These are phyloP conservation scores for Cyclostephanos tholiformis DNA, from an alignment of 108 stramenopile species.

Conservation along the genomic window DNA sequence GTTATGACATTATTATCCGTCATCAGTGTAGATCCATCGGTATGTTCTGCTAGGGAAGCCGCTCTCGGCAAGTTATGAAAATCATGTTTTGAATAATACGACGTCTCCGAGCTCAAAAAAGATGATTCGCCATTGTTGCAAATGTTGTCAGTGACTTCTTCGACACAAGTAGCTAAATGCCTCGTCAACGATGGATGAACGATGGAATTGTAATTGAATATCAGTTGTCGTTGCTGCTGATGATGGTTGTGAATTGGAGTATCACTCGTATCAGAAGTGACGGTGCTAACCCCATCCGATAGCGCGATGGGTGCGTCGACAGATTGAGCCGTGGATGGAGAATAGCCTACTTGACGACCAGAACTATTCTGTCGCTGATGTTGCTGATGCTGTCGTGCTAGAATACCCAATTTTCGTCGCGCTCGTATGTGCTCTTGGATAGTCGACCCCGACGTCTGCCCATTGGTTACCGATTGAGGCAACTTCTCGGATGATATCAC, in stretches of 20 bases:
- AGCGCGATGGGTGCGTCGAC: neutral
- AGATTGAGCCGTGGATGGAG: neutral
- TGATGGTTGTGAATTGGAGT: neutral
- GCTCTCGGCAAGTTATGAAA: conserved; percentile 1
- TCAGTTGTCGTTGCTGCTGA: neutral
- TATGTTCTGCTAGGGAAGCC: neutral
- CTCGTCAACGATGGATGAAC: neutral
- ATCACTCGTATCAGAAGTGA: neutral
- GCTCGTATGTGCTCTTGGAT: neutral
- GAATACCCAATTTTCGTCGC: conserved; percentile 6
- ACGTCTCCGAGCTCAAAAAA: conserved; percentile 7
- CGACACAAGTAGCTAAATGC: neutral
- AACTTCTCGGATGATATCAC: too few species aligned
- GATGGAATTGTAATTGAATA: conserved; percentile 3
- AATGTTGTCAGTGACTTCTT: too few species aligned
- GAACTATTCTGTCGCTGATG: conserved; percentile 7
- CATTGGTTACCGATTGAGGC: too few species aligned
- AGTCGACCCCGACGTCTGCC: neutral
- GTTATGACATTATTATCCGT: neutral
- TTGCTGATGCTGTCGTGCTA: conserved; percentile 8
- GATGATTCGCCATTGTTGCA: neutral
- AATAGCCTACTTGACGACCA: neutral
- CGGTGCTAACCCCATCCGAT: neutral
- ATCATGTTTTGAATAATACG: conserved; percentile 18
- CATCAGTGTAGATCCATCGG: neutral